These are phyloP conservation scores for Sextonia rubra DNA, from an alignment of 164 flowering plant species.

Conservation along the genomic window DNA sequence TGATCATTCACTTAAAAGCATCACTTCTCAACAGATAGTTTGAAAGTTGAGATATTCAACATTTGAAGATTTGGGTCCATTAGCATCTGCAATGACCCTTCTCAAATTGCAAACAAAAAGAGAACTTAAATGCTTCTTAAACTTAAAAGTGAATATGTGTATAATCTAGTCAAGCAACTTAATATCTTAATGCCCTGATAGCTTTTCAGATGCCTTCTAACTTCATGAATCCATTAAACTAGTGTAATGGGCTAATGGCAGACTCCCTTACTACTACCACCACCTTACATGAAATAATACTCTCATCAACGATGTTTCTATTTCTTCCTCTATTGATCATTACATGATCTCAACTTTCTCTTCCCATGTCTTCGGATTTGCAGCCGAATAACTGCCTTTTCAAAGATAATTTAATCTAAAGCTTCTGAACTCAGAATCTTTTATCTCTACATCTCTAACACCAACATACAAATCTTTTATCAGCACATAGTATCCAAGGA, in stretches of 20 bases:
- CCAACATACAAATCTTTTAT: background rate
- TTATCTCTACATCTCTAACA: background rate
- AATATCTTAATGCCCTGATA: no score
- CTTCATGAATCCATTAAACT: no score
- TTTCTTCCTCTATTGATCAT: background rate
- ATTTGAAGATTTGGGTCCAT: no score
- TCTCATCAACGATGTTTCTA: background rate
- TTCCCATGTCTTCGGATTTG: background rate
- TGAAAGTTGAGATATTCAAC: no score
- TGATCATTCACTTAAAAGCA: no score
- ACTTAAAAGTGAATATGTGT: no score
- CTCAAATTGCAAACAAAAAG: no score
- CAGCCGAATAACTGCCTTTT: constrained; percentile 7
- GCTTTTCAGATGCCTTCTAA: no score
- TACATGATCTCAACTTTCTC: background rate
- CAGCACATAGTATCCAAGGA: background rate
- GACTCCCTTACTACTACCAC: background rate
- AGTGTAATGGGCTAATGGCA: background rate
- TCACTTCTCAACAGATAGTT: no score
- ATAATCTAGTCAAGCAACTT: no score
- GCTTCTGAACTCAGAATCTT: background rate
- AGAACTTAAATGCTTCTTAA: no score
- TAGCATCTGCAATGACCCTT: no score
- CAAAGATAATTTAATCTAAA: constrained; percentile 1
- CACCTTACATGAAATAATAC: background rate